Percentiles rank a stretch among this genome's conserved stretches.
Conservation (phyloP, 345 rosid genomes). For the Murraya paniculata region DNA sequence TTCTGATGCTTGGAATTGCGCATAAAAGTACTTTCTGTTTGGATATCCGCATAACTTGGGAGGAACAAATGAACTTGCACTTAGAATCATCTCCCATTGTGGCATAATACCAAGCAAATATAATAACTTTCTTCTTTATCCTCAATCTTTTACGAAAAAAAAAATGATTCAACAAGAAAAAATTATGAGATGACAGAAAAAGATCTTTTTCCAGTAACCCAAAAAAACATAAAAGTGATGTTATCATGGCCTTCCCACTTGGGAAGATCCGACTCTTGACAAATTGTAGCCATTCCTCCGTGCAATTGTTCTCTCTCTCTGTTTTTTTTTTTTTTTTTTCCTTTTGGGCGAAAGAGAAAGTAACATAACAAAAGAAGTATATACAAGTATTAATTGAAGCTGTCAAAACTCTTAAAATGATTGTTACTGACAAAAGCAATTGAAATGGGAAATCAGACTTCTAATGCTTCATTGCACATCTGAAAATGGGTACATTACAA, state of each 20-base stretch:
- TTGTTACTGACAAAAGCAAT: not conserved
- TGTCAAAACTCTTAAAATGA: not conserved
- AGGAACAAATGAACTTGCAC: not conserved
- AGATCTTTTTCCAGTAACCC: not conserved
- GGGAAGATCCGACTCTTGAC: not conserved
- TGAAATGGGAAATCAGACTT: not conserved
- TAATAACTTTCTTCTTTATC: not conserved
- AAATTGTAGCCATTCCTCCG: not conserved
- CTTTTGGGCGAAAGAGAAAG: not conserved
- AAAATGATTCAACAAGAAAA: not conserved
- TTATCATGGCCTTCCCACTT: not conserved
- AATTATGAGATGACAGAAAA: not conserved
- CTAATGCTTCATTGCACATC: slow-evolving; percentile 3
- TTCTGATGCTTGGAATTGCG: not conserved
- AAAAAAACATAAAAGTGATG: not conserved
- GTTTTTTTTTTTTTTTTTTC: no score
- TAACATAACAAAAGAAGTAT: not conserved
- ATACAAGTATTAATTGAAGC: not conserved
- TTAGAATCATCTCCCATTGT: not conserved
- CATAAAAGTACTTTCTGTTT: not conserved
- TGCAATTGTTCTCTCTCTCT: not conserved
- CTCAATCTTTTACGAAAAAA: not conserved
- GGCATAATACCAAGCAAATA: not conserved
- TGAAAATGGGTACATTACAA: not conserved
- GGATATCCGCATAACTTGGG: not conserved